These are phyloP conservation scores for Manihot esculenta DNA, from an alignment of 441 rosid genomes.

Conservation along the genomic window DNA sequence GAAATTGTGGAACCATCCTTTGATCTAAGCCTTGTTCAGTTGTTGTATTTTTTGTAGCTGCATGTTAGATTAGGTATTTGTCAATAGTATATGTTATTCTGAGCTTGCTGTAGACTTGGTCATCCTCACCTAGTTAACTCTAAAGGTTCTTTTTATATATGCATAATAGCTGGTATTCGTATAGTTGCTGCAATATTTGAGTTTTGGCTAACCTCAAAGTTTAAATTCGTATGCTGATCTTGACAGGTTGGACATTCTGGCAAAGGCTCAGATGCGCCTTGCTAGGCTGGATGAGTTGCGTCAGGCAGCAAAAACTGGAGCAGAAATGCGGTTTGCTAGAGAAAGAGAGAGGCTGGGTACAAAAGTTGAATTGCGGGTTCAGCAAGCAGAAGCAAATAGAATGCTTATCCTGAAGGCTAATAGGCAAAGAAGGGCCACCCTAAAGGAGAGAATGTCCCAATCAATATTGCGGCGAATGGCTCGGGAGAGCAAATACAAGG, in stretches of 20 bases:
- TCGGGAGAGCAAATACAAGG: constrained; percentile 88
- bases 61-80: too few relatives aligned
- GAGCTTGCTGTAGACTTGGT: background rate
- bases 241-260: constrained; percentile 73
- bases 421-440: constrained; percentile 67
- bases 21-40: background rate
- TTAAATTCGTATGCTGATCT: constrained; percentile 2
- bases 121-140: background rate
- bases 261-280: constrained; percentile 81
- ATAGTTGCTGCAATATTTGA: too few relatives aligned
- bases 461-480: constrained; percentile 76
- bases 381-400: constrained; percentile 89
- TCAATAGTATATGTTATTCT: background rate
- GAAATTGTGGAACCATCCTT: background rate
- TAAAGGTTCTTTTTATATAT: background rate
- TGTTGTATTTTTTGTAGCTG: background rate
- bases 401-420: constrained; percentile 83
- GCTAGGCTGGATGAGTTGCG: constrained; percentile 87
- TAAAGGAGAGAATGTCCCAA: constrained; percentile 84
- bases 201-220: background rate
- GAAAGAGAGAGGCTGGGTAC: constrained; percentile 87
- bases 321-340: constrained; percentile 68
- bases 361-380: constrained; percentile 75
- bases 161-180: too few relatives aligned
- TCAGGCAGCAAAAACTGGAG: constrained; percentile 88